phyloP scores from a whole-genome alignment of 1,139 yeast genomes.

The Saccharomycopsis hybrid region DNA sequence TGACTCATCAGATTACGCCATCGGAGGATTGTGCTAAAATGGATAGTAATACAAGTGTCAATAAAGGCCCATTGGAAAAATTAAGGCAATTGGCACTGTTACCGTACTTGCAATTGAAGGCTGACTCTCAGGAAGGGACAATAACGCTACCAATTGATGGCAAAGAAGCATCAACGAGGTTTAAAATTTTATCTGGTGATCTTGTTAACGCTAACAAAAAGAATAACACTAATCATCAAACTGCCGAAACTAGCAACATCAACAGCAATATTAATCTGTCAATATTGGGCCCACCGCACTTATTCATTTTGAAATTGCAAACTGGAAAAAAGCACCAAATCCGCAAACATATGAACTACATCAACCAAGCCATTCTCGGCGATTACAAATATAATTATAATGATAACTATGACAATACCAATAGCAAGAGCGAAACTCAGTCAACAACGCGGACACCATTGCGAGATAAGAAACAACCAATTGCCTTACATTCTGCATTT shows the following conservation, averaged over 20 bases:
- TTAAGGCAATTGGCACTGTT: not conserved
- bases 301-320: slow-evolving; percentile 31
- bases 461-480: slow-evolving; percentile 11
- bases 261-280: no score
- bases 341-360: slow-evolving; percentile 29
- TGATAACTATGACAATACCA: not conserved
- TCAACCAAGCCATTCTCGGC: slow-evolving; percentile 19
- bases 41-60: not conserved
- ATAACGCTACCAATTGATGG: slow-evolving; percentile 16
- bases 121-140: slow-evolving; percentile 5
- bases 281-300: not conserved
- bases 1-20: not conserved
- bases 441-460: not conserved
- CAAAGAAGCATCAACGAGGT: slow-evolving; percentile 22
- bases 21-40: not conserved
- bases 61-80: not conserved
- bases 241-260: not conserved
- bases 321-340: slow-evolving; percentile 45
- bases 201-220: not conserved
- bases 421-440: not conserved
- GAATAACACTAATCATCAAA: not conserved
- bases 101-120: slow-evolving; percentile 8
- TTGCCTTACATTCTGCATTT: slow-evolving; percentile 30
- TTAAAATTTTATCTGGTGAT: slow-evolving; percentile 4
- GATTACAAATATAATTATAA: slow-evolving; percentile 19